Conservation (phyloP, 2,329 filamentous ascomycete species). For the Cladosporium sphaerospermum region DNA sequence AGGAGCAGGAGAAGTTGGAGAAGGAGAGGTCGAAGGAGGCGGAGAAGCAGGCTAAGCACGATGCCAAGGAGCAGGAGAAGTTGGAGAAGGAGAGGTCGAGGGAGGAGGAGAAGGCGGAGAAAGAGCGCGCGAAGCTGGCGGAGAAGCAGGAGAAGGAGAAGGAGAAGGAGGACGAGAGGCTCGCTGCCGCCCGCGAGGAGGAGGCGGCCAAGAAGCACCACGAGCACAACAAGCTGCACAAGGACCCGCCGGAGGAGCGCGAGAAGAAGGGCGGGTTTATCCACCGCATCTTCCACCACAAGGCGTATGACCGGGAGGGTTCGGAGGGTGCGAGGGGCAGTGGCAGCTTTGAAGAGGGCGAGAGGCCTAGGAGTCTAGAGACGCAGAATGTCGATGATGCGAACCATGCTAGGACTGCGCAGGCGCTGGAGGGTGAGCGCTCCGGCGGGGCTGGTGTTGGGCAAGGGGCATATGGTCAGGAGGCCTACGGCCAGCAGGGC, state of each 20-base stretch:
- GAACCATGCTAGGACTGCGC: not conserved
- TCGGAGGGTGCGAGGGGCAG: not conserved
- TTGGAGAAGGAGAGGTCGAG: slow-evolving; percentile 16
- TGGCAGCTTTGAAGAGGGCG: not conserved
- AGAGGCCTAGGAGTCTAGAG: not conserved
- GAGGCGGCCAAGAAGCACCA: slow-evolving; percentile 19
- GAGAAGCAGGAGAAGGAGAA: slow-evolving; percentile 5
- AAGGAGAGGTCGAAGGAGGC: slow-evolving; percentile 1
- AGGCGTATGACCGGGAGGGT: slow-evolving; percentile 17
- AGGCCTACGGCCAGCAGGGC: not conserved
- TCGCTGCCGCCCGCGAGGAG: not conserved
- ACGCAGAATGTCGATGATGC: not conserved
- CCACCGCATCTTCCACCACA: slow-evolving; percentile 25
- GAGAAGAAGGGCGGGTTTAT: slow-evolving; percentile 29
- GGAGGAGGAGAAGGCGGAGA: slow-evolving; percentile 22
- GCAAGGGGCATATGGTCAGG: not conserved
- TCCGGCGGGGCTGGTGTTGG: not conserved
- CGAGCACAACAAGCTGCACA: slow-evolving; percentile 34
- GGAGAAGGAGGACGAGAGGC: slow-evolving; percentile 6
- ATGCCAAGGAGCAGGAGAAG: slow-evolving; percentile 18
- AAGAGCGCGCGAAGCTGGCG: slow-evolving; percentile 30
- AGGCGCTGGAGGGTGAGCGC: not conserved
- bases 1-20: slow-evolving; percentile 29
- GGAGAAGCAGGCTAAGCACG: slow-evolving; percentile 13
- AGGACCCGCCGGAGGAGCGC: slow-evolving; percentile 32